phyloP scores from a whole-genome alignment of 2,329 filamentous ascomycete species.

The Penicillium nordicum region DNA sequence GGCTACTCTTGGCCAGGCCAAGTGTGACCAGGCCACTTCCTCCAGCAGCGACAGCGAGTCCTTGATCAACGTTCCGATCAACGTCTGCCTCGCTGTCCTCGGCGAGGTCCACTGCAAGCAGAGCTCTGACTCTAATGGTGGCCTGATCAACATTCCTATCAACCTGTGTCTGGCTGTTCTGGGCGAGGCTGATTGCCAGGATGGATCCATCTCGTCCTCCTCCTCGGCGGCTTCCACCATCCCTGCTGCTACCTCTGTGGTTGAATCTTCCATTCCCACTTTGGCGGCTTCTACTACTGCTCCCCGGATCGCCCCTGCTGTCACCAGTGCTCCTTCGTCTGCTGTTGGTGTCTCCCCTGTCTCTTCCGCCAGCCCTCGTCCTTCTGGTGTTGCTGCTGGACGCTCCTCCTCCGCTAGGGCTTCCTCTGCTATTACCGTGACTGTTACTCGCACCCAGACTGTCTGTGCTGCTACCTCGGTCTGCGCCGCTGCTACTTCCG shows the following conservation, averaged over 20 bases:
- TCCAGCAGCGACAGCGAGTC: constrained; percentile 8
- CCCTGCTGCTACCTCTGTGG: not conserved
- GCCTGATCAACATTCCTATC: constrained; percentile 28
- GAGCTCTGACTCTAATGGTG: constrained; percentile 9
- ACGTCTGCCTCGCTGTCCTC: constrained; percentile 29
- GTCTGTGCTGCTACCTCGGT: not conserved
- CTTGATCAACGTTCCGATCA: constrained; percentile 29
- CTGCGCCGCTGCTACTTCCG: not conserved
- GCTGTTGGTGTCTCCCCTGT: not conserved
- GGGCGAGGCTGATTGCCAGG: constrained; percentile 23
- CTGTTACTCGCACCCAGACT: not conserved
- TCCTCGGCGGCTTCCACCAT: not conserved
- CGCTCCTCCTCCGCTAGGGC: not conserved
- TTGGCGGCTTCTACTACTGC: not conserved
- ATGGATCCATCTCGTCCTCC: not conserved
- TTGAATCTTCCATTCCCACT: not conserved
- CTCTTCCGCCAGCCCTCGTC: not conserved
- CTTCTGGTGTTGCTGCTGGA: not conserved
- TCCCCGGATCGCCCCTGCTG: not conserved
- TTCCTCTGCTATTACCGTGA: not conserved
- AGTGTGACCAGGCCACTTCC: constrained; percentile 23
- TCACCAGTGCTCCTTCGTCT: not conserved
- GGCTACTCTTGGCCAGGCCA: constrained; percentile 23
- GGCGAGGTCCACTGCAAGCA: constrained; percentile 27
- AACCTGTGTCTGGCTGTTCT: constrained; percentile 28